Evolutionary conservation across 2,329 filamentous ascomycete species (phyloP).

Genomic region (Chaetomiaceae sp.): DNA sequence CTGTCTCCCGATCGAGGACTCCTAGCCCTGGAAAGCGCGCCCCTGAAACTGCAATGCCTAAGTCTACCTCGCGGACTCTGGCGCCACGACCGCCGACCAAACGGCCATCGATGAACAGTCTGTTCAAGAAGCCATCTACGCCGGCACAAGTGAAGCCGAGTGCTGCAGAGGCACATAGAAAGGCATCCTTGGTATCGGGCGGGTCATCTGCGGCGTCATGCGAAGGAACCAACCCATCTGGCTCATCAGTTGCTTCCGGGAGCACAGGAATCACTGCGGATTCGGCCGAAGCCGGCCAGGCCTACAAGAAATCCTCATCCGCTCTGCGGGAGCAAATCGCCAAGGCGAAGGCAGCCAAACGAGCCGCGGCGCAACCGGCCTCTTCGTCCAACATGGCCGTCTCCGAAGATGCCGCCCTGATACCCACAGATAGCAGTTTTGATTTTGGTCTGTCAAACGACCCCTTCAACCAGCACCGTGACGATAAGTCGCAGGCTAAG

Average conservation of each 20-base stretch:
- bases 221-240: slow-evolving; percentile 35
- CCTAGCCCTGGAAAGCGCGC: slow-evolving; percentile 39
- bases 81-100: slow-evolving; percentile 44
- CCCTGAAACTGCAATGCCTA: slow-evolving; percentile 31
- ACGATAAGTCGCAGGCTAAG: slow-evolving; percentile 56
- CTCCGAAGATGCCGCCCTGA: slow-evolving; percentile 36
- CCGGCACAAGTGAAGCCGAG: slow-evolving; percentile 36
- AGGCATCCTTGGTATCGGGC: slow-evolving; percentile 37
- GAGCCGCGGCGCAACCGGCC: slow-evolving; percentile 48
- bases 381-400: slow-evolving; percentile 24
- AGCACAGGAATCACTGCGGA: slow-evolving; percentile 35
- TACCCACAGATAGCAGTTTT: slow-evolving; percentile 48
- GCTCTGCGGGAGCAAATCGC: slow-evolving; percentile 87
- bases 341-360: slow-evolving; percentile 79
- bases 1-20: slow-evolving; percentile 31
- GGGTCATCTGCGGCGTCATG: slow-evolving; percentile 37
- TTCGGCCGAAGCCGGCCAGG: slow-evolving; percentile 31
- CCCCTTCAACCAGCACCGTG: slow-evolving; percentile 65
- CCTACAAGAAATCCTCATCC: slow-evolving; percentile 63
- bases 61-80: slow-evolving; percentile 45
- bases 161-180: slow-evolving; percentile 33
- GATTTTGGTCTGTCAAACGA: slow-evolving; percentile 58
- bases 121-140: slow-evolving; percentile 53
- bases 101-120: slow-evolving; percentile 49
- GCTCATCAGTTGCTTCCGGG: slow-evolving; percentile 35